phyloP scores from a whole-genome alignment of 2,329 filamentous ascomycete genomes.

The Diaporthe nobilis region DNA sequence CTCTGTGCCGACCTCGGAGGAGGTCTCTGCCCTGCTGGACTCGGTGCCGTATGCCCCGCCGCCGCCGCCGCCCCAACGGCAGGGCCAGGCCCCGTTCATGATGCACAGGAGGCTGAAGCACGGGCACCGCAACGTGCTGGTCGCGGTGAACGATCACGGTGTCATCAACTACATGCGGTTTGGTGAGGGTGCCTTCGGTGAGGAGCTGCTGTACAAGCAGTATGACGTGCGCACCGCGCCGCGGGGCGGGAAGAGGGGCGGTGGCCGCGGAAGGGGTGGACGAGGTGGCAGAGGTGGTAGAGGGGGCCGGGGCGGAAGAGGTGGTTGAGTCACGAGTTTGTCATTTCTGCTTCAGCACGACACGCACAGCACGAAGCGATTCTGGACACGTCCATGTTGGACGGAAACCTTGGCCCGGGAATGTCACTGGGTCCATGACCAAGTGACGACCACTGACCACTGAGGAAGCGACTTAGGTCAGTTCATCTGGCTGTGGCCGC shows the following conservation, averaged over 20 bases:
- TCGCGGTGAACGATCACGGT: constrained; percentile 92
- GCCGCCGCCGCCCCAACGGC: constrained; percentile 63
- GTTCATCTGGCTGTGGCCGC: neutral
- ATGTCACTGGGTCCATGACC: neutral
- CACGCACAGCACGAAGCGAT: neutral
- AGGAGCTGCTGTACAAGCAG: constrained; percentile 79
- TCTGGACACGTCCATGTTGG: neutral
- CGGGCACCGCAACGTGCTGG: constrained; percentile 84
- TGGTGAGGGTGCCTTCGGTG: constrained; percentile 83
- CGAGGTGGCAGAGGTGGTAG: constrained; percentile 60
- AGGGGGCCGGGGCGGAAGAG: constrained; percentile 52
- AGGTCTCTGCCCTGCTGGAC: constrained; percentile 80
- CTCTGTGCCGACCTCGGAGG: constrained; percentile 78
- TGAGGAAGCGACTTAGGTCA: neutral
- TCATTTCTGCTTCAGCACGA: neutral
- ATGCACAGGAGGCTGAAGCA: constrained; percentile 87
- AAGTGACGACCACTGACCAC: neutral
- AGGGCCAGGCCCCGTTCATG: constrained; percentile 58
- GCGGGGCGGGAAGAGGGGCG: constrained; percentile 56
- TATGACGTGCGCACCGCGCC: constrained; percentile 57
- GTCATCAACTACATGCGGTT: constrained; percentile 90
- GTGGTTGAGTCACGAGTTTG: constrained; percentile 42
- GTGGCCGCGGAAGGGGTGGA: constrained; percentile 51
- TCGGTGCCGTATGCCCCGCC: constrained; percentile 80
- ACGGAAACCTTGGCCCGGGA: neutral